A percentile compares a stretch with the other conserved stretches of the same genome.
phyloP scores from a whole-genome alignment of 495 filamentous ascomycete genomes.

The Aspergillus haitiensis region DNA sequence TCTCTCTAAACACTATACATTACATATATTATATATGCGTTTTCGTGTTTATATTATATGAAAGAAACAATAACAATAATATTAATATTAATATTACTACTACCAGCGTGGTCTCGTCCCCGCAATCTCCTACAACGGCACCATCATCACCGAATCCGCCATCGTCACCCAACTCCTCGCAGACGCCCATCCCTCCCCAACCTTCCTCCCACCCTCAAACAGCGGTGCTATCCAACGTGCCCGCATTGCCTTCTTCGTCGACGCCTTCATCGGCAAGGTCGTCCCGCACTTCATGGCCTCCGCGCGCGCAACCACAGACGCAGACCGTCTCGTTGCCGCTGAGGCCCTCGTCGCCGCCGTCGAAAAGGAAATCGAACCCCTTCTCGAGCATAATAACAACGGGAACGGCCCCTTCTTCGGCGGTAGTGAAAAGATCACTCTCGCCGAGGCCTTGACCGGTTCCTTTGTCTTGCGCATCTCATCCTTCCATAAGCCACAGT shows the following conservation, averaged over 20 bases:
- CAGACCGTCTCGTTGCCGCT: no score
- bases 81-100: not conserved
- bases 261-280: conserved; percentile 69
- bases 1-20: not conserved
- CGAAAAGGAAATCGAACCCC: no score
- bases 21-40: no score
- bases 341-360: no score
- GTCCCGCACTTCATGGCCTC: conserved; percentile 33
- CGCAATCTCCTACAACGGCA: conserved; percentile 64
- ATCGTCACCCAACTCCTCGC: conserved; percentile 76
- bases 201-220: conserved; percentile 40
- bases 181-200: conserved; percentile 53
- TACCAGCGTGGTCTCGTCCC: conserved; percentile 75
- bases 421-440: no score
- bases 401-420: no score
- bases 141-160: conserved; percentile 71
- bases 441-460: no score
- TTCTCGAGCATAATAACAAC: no score
- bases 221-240: conserved; percentile 60
- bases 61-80: not conserved
- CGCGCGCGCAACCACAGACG: no score
- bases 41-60: no score
- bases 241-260: conserved; percentile 71
- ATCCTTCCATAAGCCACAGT: no score
- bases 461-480: no score